Evolutionary conservation across 2,329 filamentous ascomycete species (phyloP).

Genomic region (Arthrobotrys entomopaga): DNA sequence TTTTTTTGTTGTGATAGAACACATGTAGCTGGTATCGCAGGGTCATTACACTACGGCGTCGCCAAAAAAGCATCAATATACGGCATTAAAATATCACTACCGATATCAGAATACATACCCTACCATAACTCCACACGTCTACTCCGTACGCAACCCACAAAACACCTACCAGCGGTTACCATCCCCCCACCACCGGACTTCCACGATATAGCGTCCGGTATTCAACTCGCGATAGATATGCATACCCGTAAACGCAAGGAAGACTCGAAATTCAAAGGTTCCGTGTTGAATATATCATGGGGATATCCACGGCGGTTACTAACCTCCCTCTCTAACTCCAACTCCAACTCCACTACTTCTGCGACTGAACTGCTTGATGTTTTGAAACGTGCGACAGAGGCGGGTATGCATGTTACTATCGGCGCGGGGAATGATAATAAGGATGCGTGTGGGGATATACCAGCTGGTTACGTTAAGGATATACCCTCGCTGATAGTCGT

Average conservation of each 20-base stretch:
- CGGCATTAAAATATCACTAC: constrained; percentile 63
- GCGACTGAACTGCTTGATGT: constrained; percentile 64
- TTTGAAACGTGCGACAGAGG: constrained; percentile 64
- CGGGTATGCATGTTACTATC: constrained; percentile 63
- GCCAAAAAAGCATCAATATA: constrained; percentile 65
- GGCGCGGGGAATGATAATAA: constrained; percentile 62
- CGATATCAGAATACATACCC: not conserved
- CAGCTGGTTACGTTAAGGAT: constrained; percentile 62
- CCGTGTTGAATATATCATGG: constrained; percentile 61
- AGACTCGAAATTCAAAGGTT: constrained; percentile 56
- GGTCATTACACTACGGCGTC: constrained; percentile 64
- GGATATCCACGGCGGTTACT: not conserved
- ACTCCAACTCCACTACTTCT: not conserved
- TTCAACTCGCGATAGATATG: constrained; percentile 6
- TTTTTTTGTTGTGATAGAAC: constrained; percentile 63
- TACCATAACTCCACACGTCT: not conserved
- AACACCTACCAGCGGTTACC: no score
- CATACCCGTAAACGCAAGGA: constrained; percentile 64
- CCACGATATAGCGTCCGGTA: constrained; percentile 6
- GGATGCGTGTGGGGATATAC: constrained; percentile 58
- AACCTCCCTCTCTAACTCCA: no score
- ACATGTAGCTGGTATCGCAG: constrained; percentile 65
- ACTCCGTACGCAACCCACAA: not conserved
- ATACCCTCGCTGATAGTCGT: constrained; percentile 64
- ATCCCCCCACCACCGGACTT: not conserved